phyloP scores from a whole-genome alignment of 2,329 filamentous ascomycete species.

The Nothomitra cinnamomea region DNA sequence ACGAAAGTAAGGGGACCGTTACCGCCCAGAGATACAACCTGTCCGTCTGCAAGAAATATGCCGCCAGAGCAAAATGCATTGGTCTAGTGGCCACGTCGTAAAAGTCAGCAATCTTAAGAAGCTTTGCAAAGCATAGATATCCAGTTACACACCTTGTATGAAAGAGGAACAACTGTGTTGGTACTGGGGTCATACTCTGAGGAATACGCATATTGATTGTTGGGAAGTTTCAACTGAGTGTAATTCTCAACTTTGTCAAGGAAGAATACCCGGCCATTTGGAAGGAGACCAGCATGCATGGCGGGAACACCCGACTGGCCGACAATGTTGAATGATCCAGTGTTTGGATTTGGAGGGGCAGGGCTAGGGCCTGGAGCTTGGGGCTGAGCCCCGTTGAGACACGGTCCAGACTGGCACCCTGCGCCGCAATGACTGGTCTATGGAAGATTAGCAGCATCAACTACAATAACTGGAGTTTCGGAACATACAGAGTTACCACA shows the following conservation, averaged over 20 bases:
- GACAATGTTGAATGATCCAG: conserved; percentile 30
- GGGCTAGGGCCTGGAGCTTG: conserved; percentile 27
- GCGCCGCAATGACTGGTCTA: conserved; percentile 34
- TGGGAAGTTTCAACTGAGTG: conserved; percentile 35
- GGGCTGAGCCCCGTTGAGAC: conserved; percentile 23
- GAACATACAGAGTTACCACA: conserved; percentile 6
- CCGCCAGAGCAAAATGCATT: conserved; percentile 47
- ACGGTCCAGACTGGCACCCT: conserved; percentile 39
- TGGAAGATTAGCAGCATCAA: not conserved
- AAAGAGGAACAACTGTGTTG: conserved; percentile 28
- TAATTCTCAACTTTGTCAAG: conserved; percentile 48
- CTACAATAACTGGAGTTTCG: conserved; percentile 18
- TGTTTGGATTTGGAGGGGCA: conserved; percentile 27
- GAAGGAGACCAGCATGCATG: conserved; percentile 44
- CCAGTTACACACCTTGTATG: conserved; percentile 23
- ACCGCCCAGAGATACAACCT: conserved; percentile 37
- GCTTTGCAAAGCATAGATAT: no score
- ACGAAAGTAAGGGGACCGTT: conserved; percentile 38
- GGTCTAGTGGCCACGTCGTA: conserved; percentile 20
- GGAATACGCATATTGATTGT: conserved; percentile 41
- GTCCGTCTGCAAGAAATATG: conserved; percentile 39
- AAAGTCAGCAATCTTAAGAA: not conserved
- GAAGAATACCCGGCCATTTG: conserved; percentile 41
- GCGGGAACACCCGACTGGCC: conserved; percentile 43
- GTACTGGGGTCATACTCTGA: conserved; percentile 38